These are phyloP conservation scores for Silene coronaria DNA, from an alignment of 179 eudicot genomes.

Conservation along the genomic window DNA sequence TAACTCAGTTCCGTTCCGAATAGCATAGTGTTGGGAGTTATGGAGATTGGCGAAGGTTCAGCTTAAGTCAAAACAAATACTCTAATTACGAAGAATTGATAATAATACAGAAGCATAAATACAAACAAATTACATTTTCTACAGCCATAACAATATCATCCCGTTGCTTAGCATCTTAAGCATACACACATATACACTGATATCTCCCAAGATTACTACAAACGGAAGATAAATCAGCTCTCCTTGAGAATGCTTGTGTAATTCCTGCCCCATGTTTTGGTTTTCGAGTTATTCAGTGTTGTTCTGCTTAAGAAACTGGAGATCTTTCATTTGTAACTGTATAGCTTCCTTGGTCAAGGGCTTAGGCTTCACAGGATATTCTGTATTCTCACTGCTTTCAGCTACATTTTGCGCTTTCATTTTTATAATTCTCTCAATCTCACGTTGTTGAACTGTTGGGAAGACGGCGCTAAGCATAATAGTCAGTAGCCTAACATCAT, in stretches of 20 bases:
- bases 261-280: constrained; percentile 28
- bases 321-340: constrained; percentile 82
- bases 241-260: not conserved
- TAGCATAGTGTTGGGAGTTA: not conserved
- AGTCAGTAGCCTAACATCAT: constrained; percentile 54
- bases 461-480: constrained; percentile 68
- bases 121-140: not conserved
- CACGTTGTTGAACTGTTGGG: constrained; percentile 50
- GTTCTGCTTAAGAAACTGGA: constrained; percentile 68
- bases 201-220: not conserved
- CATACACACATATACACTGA: not conserved
- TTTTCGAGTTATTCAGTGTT: constrained; percentile 39
- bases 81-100: not conserved
- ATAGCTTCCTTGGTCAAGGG: constrained; percentile 78
- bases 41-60: not conserved
- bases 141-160: not conserved
- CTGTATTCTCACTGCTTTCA: constrained; percentile 47
- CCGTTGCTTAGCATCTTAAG: not conserved
- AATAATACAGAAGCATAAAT: not conserved
- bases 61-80: not conserved
- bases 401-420: constrained; percentile 50
- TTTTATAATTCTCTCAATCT: constrained; percentile 43
- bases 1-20: not conserved
- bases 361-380: constrained; percentile 45
- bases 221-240: not conserved